Conservation (phyloP, 1,139 yeast species). For the Ogataea hybrid region DNA sequence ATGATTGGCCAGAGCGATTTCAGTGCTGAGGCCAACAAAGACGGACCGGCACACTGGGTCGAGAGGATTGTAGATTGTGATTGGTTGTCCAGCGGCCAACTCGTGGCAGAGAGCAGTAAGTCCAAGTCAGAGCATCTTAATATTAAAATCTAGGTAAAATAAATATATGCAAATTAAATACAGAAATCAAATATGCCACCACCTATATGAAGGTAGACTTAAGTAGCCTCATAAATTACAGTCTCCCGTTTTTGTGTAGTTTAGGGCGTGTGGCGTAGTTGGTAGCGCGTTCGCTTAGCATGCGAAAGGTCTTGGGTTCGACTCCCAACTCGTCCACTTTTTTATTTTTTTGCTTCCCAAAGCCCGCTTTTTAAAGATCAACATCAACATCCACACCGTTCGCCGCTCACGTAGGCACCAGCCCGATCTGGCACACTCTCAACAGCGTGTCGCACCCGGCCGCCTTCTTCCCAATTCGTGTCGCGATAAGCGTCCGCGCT, state of each 20-base stretch:
- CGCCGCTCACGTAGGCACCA: neutral
- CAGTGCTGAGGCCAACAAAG: neutral
- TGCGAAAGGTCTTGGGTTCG: slow-evolving; percentile 25
- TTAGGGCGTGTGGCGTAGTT: slow-evolving; percentile 23
- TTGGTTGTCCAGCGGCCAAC: too few species aligned
- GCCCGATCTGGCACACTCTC: too few species aligned
- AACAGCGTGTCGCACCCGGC: neutral
- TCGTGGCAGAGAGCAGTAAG: too few species aligned
- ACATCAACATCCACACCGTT: too few species aligned
- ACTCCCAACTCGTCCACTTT: slow-evolving; percentile 23
- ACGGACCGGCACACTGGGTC: too few species aligned
- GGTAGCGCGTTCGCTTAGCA: slow-evolving; percentile 25
- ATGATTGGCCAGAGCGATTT: slow-evolving; percentile 8
- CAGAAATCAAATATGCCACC: neutral
- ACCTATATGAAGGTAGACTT: too few species aligned
- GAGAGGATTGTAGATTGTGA: too few species aligned
- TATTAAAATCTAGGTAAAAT: too few species aligned
- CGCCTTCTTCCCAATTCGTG: neutral
- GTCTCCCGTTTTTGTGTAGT: neutral
- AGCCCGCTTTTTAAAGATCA: neutral
- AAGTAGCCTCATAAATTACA: neutral
- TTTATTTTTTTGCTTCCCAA: slow-evolving; percentile 1
- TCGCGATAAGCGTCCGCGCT: neutral
- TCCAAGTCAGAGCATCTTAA: neutral
- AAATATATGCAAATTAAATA: neutral